Evolutionary conservation across 129 eudicot species (phyloP).

Genomic region (Tanacetum coccineum): DNA sequence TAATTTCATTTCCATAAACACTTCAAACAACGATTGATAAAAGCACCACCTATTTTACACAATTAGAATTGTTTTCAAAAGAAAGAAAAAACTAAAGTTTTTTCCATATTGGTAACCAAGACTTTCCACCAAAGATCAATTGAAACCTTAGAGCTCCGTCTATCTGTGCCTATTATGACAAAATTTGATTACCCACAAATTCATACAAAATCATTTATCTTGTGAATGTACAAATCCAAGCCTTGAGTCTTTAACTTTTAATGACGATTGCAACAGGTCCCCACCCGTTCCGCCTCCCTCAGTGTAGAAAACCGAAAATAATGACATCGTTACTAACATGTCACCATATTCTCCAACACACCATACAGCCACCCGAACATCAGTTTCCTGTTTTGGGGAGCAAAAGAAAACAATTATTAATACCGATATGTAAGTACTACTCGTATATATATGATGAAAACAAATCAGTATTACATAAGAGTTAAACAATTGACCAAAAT

Average conservation of each 20-base stretch:
- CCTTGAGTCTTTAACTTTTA: slow-evolving; percentile 11
- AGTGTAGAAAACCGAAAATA: slow-evolving; percentile 13
- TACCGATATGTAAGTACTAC: too few relatives aligned
- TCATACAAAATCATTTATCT: background rate
- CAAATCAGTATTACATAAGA: background rate
- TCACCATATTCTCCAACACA: slow-evolving; percentile 99
- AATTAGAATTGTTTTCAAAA: slow-evolving; percentile 16
- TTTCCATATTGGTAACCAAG: slow-evolving; percentile 14
- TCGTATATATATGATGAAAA: too few relatives aligned
- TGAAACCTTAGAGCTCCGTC: slow-evolving; percentile 23
- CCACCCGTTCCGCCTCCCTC: slow-evolving; percentile 14
- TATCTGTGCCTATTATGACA: slow-evolving; percentile 32
- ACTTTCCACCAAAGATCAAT: slow-evolving; percentile 15
- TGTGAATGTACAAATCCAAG: slow-evolving; percentile 43
- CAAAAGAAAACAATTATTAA: too few relatives aligned
- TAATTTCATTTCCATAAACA: slow-evolving; percentile 3
- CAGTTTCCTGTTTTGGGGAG: slow-evolving; percentile 63
- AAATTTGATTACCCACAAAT: slow-evolving; percentile 32
- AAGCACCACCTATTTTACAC: slow-evolving; percentile 20
- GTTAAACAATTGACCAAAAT: background rate
- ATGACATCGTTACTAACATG: slow-evolving; percentile 48
- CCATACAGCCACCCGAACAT: slow-evolving; percentile 95
- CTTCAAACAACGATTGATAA: slow-evolving; percentile 17
- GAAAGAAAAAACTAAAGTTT: background rate
- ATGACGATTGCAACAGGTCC: slow-evolving; percentile 10